Evolutionary conservation across 1,284 basidiomycete species (phyloP), one percentile per base, ranked within the genome.

Genomic region (Cyathus pygmaeus): DNA sequence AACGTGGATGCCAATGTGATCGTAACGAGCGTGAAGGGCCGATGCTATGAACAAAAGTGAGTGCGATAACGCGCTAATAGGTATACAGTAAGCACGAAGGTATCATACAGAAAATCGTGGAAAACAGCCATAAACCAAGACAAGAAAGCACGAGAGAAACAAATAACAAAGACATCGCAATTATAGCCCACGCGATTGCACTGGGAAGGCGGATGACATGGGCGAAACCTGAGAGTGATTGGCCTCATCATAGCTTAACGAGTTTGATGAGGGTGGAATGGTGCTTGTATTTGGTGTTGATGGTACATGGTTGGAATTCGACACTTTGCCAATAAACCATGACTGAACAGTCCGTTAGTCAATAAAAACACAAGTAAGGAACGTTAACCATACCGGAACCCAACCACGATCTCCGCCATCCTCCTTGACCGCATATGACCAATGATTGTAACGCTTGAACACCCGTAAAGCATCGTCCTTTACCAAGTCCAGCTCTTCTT

Each of bases 401-500:
- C 95, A 97, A 42, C 95, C 95, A 62, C 95, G 87, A 75, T 94
- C 92, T 56, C 95, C 95, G 27, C 88, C 89, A 17, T 92, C 90
- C 72, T 95, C 92, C 76, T 94, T 94, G 69, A 97, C 94, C 67
- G 92, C 91, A 78, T 95, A 96, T 78, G 92, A 95, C 95, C 96
- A 98, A 81, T 97, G 94, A 68, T 98, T 98, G 77, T 98, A 99
- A 70, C 94, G 89, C 83, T 98, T 99, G 82, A 98, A 98, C 51
- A 99, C 96, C 62, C 95, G 84, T 62, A 99, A 74, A 21, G 87
- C 82, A 72, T 98, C 94, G 66, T 95, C 95, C 74, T 96, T 96
- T 57, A 85, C 85, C 44, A 99, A 79, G 66, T 92, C 89, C 65
- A 98, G 80, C 76, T 98, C 95, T 69, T 96, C 95, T 7, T 94